Conservation (phyloP, 2,329 filamentous ascomycete genomes). For the Fusarium piperis region DNA sequence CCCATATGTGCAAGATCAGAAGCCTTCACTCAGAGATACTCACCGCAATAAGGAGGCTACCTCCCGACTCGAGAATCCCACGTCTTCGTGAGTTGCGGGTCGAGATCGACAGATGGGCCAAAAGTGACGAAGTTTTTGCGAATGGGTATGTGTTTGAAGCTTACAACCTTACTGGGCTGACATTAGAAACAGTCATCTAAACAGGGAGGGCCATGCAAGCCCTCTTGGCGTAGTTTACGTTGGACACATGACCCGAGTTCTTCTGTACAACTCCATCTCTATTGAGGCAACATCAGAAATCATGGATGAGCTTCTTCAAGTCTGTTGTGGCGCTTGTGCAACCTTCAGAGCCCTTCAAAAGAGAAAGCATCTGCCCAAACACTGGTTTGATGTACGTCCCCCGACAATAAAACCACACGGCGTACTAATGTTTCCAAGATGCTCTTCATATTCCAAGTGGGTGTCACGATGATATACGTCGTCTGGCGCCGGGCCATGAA, state of each 20-base stretch:
- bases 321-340: not conserved
- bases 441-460: not conserved
- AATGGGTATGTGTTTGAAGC: not conserved
- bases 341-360: not conserved
- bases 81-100: not conserved
- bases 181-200: not conserved
- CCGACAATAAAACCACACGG: not conserved
- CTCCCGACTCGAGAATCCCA: not conserved
- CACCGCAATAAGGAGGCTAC: not conserved
- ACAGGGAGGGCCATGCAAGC: not conserved
- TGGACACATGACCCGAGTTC: not conserved
- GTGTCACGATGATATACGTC: not conserved
- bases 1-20: conserved; percentile 1
- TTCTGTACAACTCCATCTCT: not conserved
- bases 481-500: not conserved
- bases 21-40: not conserved
- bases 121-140: not conserved
- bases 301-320: not conserved
- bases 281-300: not conserved
- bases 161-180: not conserved
- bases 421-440: not conserved
- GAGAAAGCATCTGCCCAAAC: not conserved
- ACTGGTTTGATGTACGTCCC: not conserved
- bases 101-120: not conserved
- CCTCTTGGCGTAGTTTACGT: not conserved